These are phyloP conservation scores for Phytophthora brassicae DNA, from an alignment of 352 stramenopile genomes.

Conservation along the genomic window DNA sequence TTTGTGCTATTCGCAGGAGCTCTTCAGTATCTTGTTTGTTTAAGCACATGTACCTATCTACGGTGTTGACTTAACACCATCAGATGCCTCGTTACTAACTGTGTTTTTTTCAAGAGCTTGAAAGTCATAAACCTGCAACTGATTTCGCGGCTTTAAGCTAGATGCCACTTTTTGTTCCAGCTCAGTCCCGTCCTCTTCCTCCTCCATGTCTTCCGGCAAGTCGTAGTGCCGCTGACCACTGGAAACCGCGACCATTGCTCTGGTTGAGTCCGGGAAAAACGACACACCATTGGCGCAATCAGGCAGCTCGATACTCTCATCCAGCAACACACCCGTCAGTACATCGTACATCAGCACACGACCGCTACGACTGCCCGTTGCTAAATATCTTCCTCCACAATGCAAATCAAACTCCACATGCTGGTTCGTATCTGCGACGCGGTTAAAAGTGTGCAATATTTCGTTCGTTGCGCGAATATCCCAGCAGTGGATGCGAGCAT, in stretches of 20 bases:
- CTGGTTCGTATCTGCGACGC: slow-evolving; percentile 72
- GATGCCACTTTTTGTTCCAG: not conserved
- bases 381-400: slow-evolving; percentile 54
- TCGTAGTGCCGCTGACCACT: slow-evolving; percentile 71
- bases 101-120: slow-evolving; percentile 14
- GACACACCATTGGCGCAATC: slow-evolving; percentile 77
- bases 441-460: slow-evolving; percentile 64
- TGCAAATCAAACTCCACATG: slow-evolving; percentile 80
- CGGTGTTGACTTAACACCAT: not conserved
- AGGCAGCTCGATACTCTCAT: slow-evolving; percentile 43
- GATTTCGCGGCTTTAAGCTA: too few species aligned
- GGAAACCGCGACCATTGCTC: slow-evolving; percentile 50
- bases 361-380: slow-evolving; percentile 61
- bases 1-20: too few species aligned
- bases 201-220: slow-evolving; percentile 58
- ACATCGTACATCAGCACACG: slow-evolving; percentile 62
- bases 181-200: slow-evolving; percentile 33
- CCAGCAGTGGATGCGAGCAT: slow-evolving; percentile 81
- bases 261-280: slow-evolving; percentile 63
- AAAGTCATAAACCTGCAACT: slow-evolving; percentile 46
- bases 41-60: not conserved
- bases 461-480: slow-evolving; percentile 77
- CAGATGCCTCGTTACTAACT: not conserved
- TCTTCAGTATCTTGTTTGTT: not conserved
- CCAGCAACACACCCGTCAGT: slow-evolving; percentile 47